These are phyloP conservation scores for Pseudisothecium myosuroides DNA, from an alignment of 225 moss, liverwort and hornwort species.

Conservation along the genomic window DNA sequence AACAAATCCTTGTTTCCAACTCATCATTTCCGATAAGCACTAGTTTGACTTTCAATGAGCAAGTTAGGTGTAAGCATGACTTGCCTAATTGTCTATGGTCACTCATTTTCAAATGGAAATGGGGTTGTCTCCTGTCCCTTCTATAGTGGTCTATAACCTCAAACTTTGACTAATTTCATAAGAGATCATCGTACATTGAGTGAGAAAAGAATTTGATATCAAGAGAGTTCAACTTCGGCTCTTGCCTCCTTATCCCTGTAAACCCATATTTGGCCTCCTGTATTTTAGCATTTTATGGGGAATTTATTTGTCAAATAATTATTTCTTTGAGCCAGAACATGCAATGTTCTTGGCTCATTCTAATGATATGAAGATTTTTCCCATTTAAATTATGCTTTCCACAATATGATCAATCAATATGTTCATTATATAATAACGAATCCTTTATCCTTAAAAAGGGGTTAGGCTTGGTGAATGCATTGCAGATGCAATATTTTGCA, in stretches of 20 bases:
- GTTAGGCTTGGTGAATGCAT: neutral
- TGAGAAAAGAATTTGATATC: neutral
- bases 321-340: neutral
- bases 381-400: neutral
- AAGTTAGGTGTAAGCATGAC: neutral
- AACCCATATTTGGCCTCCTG: neutral
- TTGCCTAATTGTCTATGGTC: neutral
- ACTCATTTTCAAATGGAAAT: neutral
- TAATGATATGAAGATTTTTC: neutral
- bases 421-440: neutral
- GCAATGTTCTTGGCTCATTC: neutral
- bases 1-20: neutral
- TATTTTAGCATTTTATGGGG: neutral
- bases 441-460: too few species aligned
- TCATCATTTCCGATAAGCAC: neutral
- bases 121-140: neutral
- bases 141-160: neutral
- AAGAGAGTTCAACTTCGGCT: neutral
- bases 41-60: neutral
- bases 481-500: conserved; percentile 38
- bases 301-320: too few species aligned
- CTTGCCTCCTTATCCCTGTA: neutral
- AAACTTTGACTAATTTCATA: neutral
- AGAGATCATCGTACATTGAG: neutral
- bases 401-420: neutral